Base-by-base conservation (phyloP, 495 filamentous ascomycete species). In the Glarea lozoyensis region DNA sequence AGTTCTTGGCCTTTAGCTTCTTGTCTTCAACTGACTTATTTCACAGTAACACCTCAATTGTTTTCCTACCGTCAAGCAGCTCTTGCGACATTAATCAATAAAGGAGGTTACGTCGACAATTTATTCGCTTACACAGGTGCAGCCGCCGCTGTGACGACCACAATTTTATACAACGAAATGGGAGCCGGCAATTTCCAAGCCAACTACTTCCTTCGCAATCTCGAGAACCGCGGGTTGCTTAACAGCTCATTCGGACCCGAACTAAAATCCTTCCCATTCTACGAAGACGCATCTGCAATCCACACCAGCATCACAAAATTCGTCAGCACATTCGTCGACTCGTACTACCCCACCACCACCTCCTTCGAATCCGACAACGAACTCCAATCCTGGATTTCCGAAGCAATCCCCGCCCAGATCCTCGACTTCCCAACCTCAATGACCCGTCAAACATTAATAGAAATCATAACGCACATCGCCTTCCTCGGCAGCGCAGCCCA, bases 211-310 rank as follows among this genome's bases (percentile, higher is more conserved):
- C 18, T 53, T n/a, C 50, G 32, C 2, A 48, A 59, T 29, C 45
- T 66, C 3, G 46, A 45, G 21, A 34, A 11, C 21, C 55, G 61
- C 12, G 61, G 61, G 13, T 43, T 66, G 4, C 47, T 63, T 19
- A 48, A 65, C 36, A 46, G 36, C 35, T 31, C 30, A 24, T 46
- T 45, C 29, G 62, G 60, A 5, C 56, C 60, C 4, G 15, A 42
- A 16, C 40, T 65, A 10, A 56, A 57, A 35, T 13, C 42, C 30
- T 62, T 63, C 37, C 63, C 60, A 6, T 66, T 62, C 48, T 57
- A 52, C 32, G 56, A 67, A 19, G 62, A 67, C 42, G 62, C 48
- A n/a, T 42, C 37, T 11, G 44, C 40, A 6, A 54, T 63, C 30
- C 15, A 47, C 11, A 40, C 37, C 42, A 45, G 45, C 23, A 53